Conservation (phyloP, 768 basidiomycete genomes). For the Boletus pseudo-olivaceus region DNA sequence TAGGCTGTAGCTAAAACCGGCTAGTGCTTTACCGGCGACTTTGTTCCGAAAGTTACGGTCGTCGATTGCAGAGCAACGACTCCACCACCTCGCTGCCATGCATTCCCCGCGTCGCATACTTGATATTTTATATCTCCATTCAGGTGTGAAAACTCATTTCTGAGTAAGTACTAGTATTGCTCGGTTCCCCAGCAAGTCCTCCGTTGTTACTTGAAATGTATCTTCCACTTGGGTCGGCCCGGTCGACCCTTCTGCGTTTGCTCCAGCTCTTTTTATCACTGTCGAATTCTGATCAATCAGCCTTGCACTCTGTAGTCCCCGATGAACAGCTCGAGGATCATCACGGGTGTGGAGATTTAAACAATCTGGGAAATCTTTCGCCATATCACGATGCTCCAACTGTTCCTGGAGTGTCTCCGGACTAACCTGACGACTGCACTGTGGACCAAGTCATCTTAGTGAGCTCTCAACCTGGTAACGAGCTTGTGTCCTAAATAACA, state of each 20-base stretch:
- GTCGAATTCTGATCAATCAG: neutral
- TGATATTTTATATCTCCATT: too few species aligned
- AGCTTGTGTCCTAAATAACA: neutral
- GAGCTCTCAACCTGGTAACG: neutral
- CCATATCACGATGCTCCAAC: slow-evolving; percentile 36
- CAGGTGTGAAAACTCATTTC: too few species aligned
- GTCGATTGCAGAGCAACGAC: neutral
- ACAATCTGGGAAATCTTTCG: slow-evolving; percentile 33
- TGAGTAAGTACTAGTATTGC: too few species aligned
- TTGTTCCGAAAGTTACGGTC: too few species aligned
- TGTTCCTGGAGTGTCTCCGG: slow-evolving; percentile 23
- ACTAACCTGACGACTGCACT: slow-evolving; percentile 37
- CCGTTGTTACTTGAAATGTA: slow-evolving; percentile 10
- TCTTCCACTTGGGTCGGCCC: slow-evolving; percentile 7
- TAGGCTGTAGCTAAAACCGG: too few species aligned
- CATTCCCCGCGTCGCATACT: too few species aligned
- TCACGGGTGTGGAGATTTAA: neutral
- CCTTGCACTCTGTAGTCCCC: neutral
- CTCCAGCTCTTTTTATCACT: slow-evolving; percentile 13
- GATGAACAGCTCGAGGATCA: neutral
- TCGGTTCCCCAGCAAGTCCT: neutral
- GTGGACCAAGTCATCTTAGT: slow-evolving; percentile 43
- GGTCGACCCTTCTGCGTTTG: slow-evolving; percentile 8
- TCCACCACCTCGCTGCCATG: neutral
- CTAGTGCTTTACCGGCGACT: too few species aligned